Evolutionary conservation across 83 land plant species (phyloP).

Genomic region (Thuja plicata): DNA sequence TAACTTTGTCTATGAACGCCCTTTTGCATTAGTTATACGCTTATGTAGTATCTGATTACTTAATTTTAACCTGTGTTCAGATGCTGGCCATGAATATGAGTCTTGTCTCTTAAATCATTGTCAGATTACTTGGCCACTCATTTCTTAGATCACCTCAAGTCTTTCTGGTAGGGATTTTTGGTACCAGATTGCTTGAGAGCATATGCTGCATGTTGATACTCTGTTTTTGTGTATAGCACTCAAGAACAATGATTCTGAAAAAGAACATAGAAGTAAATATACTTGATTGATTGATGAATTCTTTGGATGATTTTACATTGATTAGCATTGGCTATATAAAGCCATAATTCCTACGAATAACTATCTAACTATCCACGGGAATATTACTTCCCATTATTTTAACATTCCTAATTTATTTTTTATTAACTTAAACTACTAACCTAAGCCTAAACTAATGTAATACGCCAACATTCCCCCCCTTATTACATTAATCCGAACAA

Average conservation of each 20-base stretch:
- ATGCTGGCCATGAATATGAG: background rate
- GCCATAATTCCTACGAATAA: too few species aligned
- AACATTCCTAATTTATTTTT: too few species aligned
- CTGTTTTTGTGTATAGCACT: background rate
- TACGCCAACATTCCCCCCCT: too few species aligned
- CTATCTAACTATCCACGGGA: too few species aligned
- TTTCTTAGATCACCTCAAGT: background rate
- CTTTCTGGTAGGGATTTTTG: background rate
- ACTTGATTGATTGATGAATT: too few species aligned
- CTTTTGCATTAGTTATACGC: background rate
- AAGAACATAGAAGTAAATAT: too few species aligned
- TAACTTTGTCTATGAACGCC: background rate
- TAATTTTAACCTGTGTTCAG: background rate
- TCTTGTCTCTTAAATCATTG: background rate
- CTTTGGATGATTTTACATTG: too few species aligned
- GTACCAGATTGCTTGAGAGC: background rate
- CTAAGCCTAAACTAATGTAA: too few species aligned
- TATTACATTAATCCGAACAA: too few species aligned
- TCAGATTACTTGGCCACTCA: background rate
- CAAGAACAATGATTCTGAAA: background rate
- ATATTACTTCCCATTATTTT: too few species aligned
- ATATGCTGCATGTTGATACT: slow-evolving; percentile 1
- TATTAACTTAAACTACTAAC: too few species aligned
- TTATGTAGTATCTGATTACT: background rate
- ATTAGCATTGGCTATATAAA: too few species aligned